Conservation (phyloP, 2,329 filamentous ascomycete genomes). For the Colletotrichum lindemuthianum region DNA sequence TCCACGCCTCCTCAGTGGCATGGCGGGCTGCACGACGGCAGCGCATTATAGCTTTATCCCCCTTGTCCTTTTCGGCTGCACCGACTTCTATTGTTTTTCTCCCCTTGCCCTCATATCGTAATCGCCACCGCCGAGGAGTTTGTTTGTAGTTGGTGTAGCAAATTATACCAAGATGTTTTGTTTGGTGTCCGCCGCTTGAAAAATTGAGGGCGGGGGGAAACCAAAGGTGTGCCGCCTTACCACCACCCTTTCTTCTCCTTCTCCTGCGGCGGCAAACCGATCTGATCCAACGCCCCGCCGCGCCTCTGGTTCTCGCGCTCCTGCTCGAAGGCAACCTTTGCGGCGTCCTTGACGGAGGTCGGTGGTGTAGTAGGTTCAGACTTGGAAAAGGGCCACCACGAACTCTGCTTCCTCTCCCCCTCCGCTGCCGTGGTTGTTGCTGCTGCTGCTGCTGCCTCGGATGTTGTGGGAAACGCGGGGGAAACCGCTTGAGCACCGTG, state of each 20-base stretch:
- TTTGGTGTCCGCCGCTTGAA: no score
- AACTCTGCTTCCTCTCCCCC: background rate
- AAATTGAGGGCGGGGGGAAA: no score
- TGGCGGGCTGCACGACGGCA: background rate
- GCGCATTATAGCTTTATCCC: no score
- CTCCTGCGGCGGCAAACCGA: slow-evolving; percentile 50
- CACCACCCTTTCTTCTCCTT: slow-evolving; percentile 59
- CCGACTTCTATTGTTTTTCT: no score
- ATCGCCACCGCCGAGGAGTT: no score
- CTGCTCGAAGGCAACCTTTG: slow-evolving; percentile 55
- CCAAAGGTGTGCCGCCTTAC: slow-evolving; percentile 37
- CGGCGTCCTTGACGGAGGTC: slow-evolving; percentile 48
- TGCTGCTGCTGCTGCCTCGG: slow-evolving; percentile 5
- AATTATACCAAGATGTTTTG: no score
- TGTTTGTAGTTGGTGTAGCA: no score
- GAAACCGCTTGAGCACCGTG: slow-evolving; percentile 39
- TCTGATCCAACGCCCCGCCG: slow-evolving; percentile 61
- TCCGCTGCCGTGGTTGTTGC: background rate
- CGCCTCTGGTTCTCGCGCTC: slow-evolving; percentile 62
- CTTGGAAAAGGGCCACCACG: slow-evolving; percentile 49
- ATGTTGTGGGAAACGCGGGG: slow-evolving; percentile 38
- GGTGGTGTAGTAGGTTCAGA: no score
- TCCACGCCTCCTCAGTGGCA: background rate
- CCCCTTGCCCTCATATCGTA: no score
- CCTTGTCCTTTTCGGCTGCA: no score